Percentiles rank a stretch among this genome's conserved stretches.
Evolutionary conservation across 768 basidiomycete genomes (phyloP).

Genomic region (Daedaleopsis nitida): DNA sequence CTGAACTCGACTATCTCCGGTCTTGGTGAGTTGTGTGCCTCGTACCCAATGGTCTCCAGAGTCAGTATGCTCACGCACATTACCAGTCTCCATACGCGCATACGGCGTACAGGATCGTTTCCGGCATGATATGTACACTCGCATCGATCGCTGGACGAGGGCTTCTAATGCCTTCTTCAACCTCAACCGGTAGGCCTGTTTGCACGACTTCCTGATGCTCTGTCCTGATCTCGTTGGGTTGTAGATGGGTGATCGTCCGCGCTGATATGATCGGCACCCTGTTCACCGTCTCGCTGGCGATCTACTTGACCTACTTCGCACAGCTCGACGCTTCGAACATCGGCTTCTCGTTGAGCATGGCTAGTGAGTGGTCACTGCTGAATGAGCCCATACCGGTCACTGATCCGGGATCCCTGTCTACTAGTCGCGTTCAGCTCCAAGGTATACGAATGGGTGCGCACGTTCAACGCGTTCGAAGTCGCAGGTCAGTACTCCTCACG

Average conservation of each 20-base stretch:
- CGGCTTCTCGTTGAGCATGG: constrained; percentile 42
- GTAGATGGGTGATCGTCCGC: constrained; percentile 46
- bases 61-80: not conserved
- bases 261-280: constrained; percentile 55
- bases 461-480: constrained; percentile 44
- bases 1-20: constrained; percentile 57
- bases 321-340: constrained; percentile 40
- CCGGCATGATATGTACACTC: constrained; percentile 39
- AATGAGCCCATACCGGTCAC: not conserved
- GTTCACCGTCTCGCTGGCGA: constrained; percentile 49
- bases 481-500: constrained; percentile 31
- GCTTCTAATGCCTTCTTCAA: constrained; percentile 45
- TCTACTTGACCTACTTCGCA: constrained; percentile 47
- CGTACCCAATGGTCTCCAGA: not conserved
- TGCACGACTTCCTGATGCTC: not conserved
- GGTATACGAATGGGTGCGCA: constrained; percentile 49
- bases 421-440: constrained; percentile 50
- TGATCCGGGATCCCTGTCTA: not conserved
- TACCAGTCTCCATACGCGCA: constrained; percentile 48
- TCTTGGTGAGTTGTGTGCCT: constrained; percentile 32
- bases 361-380: constrained; percentile 26
- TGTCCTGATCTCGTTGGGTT: not conserved
- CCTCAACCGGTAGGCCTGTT: constrained; percentile 34
- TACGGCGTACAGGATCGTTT: constrained; percentile 51
- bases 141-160: constrained; percentile 49